phyloP scores from a whole-genome alignment of 306 rosid genomes.

The Vicia villosa region DNA sequence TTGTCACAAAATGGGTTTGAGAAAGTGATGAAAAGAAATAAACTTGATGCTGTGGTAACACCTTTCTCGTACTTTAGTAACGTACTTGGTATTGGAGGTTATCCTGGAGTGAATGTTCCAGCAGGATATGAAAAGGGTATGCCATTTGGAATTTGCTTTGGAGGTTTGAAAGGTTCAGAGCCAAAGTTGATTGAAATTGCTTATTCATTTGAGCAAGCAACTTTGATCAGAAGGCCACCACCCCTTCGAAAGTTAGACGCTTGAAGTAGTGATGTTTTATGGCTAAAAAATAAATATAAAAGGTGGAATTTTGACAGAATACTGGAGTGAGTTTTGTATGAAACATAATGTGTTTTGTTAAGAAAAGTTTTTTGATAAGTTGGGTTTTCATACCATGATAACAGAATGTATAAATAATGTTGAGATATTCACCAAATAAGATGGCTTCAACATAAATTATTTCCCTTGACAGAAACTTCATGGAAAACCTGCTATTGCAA shows the following conservation, averaged over 20 bases:
- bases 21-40: slow-evolving; percentile 40
- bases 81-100: slow-evolving; percentile 65
- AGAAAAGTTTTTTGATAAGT: too few species aligned
- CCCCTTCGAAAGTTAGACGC: not conserved
- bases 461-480: too few species aligned
- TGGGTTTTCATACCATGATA: too few species aligned
- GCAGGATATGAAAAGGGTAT: slow-evolving; percentile 52
- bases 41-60: slow-evolving; percentile 59
- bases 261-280: not conserved
- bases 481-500: too few species aligned
- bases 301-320: too few species aligned
- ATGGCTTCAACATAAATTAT: too few species aligned
- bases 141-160: slow-evolving; percentile 70
- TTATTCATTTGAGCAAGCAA: slow-evolving; percentile 70
- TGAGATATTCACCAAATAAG: too few species aligned
- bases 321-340: too few species aligned
- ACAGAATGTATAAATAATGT: too few species aligned
- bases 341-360: too few species aligned
- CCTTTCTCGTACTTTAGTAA: slow-evolving; percentile 28
- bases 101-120: slow-evolving; percentile 69
- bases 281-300: not conserved
- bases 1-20: slow-evolving; percentile 37
- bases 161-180: slow-evolving; percentile 70
- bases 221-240: slow-evolving; percentile 65
- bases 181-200: slow-evolving; percentile 65